Conservation (phyloP, 345 rosid species). For the Kernera saxatilis region DNA sequence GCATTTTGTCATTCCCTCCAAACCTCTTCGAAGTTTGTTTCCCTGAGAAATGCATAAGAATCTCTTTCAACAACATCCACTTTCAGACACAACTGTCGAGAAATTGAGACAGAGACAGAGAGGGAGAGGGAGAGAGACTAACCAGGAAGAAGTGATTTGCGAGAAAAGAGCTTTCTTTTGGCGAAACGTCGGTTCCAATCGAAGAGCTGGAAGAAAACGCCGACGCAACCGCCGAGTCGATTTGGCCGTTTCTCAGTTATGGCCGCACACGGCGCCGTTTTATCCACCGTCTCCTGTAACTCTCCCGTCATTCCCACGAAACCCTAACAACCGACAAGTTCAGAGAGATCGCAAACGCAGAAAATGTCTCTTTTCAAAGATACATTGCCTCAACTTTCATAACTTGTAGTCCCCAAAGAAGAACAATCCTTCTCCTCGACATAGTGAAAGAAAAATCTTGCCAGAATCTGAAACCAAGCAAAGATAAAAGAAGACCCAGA, state of each 20-base stretch:
- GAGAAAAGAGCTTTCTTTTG: conserved; percentile 76
- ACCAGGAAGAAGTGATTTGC: conserved; percentile 78
- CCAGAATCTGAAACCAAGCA: background rate
- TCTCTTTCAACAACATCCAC: background rate
- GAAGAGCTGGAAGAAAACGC: conserved; percentile 83
- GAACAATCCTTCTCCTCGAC: background rate
- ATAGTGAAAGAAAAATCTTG: background rate
- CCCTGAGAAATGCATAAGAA: conserved; percentile 30
- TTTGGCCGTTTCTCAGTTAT: conserved; percentile 62
- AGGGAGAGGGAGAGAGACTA: background rate
- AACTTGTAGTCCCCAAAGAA: background rate
- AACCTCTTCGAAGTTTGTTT: conserved; percentile 58
- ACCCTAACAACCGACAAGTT: background rate
- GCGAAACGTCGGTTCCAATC: conserved; percentile 87
- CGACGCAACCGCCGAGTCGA: conserved; percentile 78
- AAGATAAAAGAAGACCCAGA: background rate
- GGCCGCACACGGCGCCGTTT: conserved; percentile 44
- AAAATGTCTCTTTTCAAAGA: conserved; percentile 6
- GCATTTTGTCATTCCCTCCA: conserved; percentile 82
- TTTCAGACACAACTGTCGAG: background rate
- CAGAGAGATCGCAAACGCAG: background rate
- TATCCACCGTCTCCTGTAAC: conserved; percentile 43
- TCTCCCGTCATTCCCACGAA: conserved; percentile 26
- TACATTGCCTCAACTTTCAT: background rate
- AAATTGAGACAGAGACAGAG: background rate